phyloP scores from a whole-genome alignment of 2,329 filamentous ascomycete species.

The Colletotrichum gigasporum region DNA sequence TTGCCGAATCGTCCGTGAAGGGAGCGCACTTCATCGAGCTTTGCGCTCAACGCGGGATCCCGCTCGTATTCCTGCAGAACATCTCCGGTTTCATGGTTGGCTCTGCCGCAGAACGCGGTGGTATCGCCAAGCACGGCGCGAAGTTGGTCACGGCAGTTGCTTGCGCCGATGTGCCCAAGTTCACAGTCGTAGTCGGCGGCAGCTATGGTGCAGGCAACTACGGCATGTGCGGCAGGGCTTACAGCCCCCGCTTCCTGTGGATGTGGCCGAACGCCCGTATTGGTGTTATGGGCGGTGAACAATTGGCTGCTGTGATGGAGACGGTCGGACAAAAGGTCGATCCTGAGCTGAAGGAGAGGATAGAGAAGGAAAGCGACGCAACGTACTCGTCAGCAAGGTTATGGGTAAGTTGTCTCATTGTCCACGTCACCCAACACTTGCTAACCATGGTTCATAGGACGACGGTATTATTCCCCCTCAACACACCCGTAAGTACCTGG shows the following conservation, averaged over 20 bases:
- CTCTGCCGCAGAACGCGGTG: slow-evolving; percentile 87
- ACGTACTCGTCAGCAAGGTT: slow-evolving; percentile 87
- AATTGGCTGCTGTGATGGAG: slow-evolving; percentile 92
- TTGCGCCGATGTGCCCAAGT: slow-evolving; percentile 94
- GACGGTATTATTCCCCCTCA: slow-evolving; percentile 83
- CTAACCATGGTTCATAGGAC: slow-evolving; percentile 55
- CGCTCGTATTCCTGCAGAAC: slow-evolving; percentile 94
- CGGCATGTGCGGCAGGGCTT: slow-evolving; percentile 96
- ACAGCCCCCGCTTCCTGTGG: slow-evolving; percentile 90
- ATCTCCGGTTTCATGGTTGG: slow-evolving; percentile 99
- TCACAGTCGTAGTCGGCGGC: slow-evolving; percentile 94
- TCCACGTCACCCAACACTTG: slow-evolving; percentile 24
- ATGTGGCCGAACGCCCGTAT: slow-evolving; percentile 99
- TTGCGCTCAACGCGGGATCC: slow-evolving; percentile 88
- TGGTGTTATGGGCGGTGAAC: slow-evolving; percentile 95
- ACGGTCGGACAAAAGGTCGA: slow-evolving; percentile 88
- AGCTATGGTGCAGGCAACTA: slow-evolving; percentile 97
- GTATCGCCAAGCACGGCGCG: slow-evolving; percentile 97
- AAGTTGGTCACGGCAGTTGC: slow-evolving; percentile 96
- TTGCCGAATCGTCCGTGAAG: slow-evolving; percentile 89
- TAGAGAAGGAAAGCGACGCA: slow-evolving; percentile 90
- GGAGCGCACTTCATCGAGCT: slow-evolving; percentile 97
- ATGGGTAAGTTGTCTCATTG: slow-evolving; percentile 69
- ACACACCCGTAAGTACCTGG: slow-evolving; percentile 78
- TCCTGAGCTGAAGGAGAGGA: slow-evolving; percentile 81